phyloP scores from a whole-genome alignment of 2,329 filamentous ascomycete genomes.

The Verruconis gallopava region DNA sequence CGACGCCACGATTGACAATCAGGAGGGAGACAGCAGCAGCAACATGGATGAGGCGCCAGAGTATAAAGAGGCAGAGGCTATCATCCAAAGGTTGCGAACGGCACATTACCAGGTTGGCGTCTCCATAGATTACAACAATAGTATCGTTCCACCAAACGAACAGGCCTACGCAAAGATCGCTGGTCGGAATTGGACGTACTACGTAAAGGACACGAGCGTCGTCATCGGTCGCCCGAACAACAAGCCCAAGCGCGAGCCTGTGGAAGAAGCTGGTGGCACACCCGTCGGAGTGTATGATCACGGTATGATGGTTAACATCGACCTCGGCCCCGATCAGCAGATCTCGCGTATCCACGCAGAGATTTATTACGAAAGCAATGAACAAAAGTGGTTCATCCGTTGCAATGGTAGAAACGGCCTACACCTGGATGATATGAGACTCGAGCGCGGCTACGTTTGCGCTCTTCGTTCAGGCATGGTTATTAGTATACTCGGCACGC shows the following conservation, averaged over 20 bases:
- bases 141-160: conserved; percentile 26
- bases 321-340: conserved; percentile 48
- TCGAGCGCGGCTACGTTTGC: conserved; percentile 54
- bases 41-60: not conserved
- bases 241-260: conserved; percentile 12
- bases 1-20: conserved; percentile 9
- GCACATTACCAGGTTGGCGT: conserved; percentile 41
- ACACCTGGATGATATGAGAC: conserved; percentile 60
- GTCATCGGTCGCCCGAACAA: conserved; percentile 52
- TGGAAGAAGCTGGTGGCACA: conserved; percentile 10
- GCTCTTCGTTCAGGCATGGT: conserved; percentile 75
- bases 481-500: conserved; percentile 79
- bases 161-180: conserved; percentile 69
- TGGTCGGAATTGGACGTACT: conserved; percentile 73
- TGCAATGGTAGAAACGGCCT: conserved; percentile 89
- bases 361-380: conserved; percentile 32
- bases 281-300: conserved; percentile 18
- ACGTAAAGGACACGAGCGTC: conserved; percentile 61
- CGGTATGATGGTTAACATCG: conserved; percentile 54
- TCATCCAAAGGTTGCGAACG: conserved; percentile 28
- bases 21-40: conserved; percentile 1
- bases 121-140: conserved; percentile 42
- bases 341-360: conserved; percentile 37
- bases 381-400: conserved; percentile 61
- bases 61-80: conserved; percentile 6